Base-by-base conservation (phyloP, 495 filamentous ascomycete genomes). In the Lophiotrema nucula region DNA sequence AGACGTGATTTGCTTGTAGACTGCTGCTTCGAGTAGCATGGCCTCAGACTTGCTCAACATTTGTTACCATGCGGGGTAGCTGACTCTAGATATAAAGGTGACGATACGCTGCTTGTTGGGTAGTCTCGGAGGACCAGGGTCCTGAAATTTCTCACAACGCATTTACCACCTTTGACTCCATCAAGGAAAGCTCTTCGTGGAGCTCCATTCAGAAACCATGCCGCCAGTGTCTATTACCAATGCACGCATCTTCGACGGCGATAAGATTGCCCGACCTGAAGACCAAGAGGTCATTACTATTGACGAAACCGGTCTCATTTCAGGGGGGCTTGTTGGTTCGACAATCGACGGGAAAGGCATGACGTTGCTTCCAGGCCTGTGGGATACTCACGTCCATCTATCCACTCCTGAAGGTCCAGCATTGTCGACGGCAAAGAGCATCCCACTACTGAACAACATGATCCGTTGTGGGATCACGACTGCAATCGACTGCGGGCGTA, bases 321-420 rank as follows among this genome's bases (percentile, higher is more conserved):
- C 27, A 35, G 42, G 25, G 15, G 41, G 21, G 10, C 18, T 4
- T 22, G 22, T 19, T 3, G 4, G 19, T 24, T 19, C 11, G 10
- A 11, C 21, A 24, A 31, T 56, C 15, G 52, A 56, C 24, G 52
- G 22, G 6, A 23, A 39, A 21, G 53, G 53, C 4, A 48, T 47
- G 44, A 57, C 53, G 3, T 27, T 57, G 5, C 53, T 57, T 25
- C 53, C 53, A 11, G 44, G 53, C 24, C 44, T 57, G 13, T 47
- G 43, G 43, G 69, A 57, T 16, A 27, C 45, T 24, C 53, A 57
- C 44, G 53, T 57, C 3, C 53, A 57, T 24, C 10, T 57, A 12
- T 41, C 37, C 33, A n/a, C 4, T 28, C 47, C 47, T 12, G n/a
- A n/a, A n/a, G 13, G 5, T 3, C 24, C 26, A 3, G 12, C 3